Conservation (phyloP, 192 early-diverging fungal genomes). For the Backusella tarrabulga region DNA sequence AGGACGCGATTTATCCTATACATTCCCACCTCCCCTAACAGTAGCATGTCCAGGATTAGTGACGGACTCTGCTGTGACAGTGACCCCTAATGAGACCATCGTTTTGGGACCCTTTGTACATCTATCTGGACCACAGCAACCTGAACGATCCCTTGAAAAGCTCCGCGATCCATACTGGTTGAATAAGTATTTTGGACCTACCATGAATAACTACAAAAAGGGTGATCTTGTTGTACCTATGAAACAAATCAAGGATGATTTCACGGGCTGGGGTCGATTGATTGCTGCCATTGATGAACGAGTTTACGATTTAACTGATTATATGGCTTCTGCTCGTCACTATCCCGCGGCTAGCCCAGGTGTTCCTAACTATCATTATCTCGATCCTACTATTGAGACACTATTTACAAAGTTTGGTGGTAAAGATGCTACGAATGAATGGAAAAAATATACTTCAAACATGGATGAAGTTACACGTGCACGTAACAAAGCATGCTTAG, state of each 20-base stretch:
- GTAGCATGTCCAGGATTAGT: conserved; percentile 57
- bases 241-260: conserved; percentile 47
- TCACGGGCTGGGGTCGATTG: conserved; percentile 39
- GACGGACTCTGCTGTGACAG: conserved; percentile 19
- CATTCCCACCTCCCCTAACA: conserved; percentile 58
- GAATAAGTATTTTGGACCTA: conserved; percentile 44
- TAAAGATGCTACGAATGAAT: conserved; percentile 53
- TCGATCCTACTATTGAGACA: conserved; percentile 56
- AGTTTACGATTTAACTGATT: conserved; percentile 65
- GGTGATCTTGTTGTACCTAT: conserved; percentile 58
- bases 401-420: conserved; percentile 58
- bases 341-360: conserved; percentile 35
- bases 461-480: conserved; percentile 30
- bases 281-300: conserved; percentile 61
- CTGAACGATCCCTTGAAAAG: conserved; percentile 35
- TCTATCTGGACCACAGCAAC: conserved; percentile 34
- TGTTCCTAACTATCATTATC: conserved; percentile 53
- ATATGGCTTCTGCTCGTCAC: conserved; percentile 51
- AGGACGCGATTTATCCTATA: conserved; percentile 63
- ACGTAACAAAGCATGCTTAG: conserved; percentile 65
- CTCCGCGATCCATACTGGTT: conserved; percentile 48
- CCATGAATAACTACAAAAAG: conserved; percentile 47
- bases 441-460: conserved; percentile 43
- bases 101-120: conserved; percentile 31
- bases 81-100: conserved; percentile 36